Conservation (phyloP, 169 alveolate species). For the Plasmodium ovale region DNA sequence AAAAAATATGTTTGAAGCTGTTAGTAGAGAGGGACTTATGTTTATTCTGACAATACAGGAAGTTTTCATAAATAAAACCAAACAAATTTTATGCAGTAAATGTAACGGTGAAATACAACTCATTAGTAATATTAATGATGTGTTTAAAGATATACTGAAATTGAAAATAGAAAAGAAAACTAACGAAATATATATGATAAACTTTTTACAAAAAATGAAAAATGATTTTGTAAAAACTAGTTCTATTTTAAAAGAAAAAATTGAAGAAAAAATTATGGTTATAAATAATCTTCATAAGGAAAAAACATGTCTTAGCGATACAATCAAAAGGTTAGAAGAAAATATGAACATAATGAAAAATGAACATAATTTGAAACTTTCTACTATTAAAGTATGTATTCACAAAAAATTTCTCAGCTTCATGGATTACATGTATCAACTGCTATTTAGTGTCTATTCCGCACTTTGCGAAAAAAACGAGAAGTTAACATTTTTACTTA, state of each 20-base stretch:
- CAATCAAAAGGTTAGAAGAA: conserved; percentile 21
- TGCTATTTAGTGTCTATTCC: conserved; percentile 13
- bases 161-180: conserved; percentile 74
- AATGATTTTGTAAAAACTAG: conserved; percentile 8
- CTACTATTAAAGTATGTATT: conserved; percentile 23
- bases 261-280: conserved; percentile 2
- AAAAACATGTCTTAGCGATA: conserved; percentile 6
- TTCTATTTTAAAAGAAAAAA: background rate
- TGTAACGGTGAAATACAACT: background rate
- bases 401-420: conserved; percentile 38
- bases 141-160: conserved; percentile 51
- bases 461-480: conserved; percentile 42
- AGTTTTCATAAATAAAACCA: conserved; percentile 40
- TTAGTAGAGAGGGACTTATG: conserved; percentile 28
- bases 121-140: background rate
- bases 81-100: conserved; percentile 40
- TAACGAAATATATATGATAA: conserved; percentile 61
- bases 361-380: conserved; percentile 21
- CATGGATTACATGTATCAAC: conserved; percentile 33
- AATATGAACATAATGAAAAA: conserved; percentile 36
- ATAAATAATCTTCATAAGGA: conserved; percentile 34
- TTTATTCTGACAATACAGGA: conserved; percentile 58
- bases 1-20: conserved; percentile 26
- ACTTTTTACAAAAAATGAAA: conserved; percentile 41
- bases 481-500: conserved; percentile 29